Evolutionary conservation across 805 yeast species (phyloP).

Genomic region (Lachancea thermotolerans): DNA sequence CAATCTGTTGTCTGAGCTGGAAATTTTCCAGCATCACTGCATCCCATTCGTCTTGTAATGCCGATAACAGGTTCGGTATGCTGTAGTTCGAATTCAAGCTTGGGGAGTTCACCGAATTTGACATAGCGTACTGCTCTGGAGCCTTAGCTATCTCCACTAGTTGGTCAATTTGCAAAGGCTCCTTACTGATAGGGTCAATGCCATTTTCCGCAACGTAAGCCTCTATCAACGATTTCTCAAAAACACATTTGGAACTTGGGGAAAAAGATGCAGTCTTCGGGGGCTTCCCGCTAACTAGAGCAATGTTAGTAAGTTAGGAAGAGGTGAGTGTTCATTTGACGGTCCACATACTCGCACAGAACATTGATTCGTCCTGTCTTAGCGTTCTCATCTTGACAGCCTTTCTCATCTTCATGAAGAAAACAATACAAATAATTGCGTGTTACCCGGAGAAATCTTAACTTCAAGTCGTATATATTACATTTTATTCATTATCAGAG

Average conservation of each 20-base stretch:
- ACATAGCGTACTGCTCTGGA: slow-evolving; percentile 25
- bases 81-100: slow-evolving; percentile 36
- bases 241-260: slow-evolving; percentile 59
- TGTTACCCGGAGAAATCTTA: too few relatives aligned
- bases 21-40: slow-evolving; percentile 76
- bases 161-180: slow-evolving; percentile 52
- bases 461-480: too few relatives aligned
- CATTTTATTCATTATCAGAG: too few relatives aligned
- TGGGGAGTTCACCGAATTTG: slow-evolving; percentile 36
- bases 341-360: slow-evolving; percentile 23
- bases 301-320: not conserved
- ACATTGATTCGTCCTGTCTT: slow-evolving; percentile 13
- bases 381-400: not conserved
- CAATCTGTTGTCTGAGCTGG: slow-evolving; percentile 64
- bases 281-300: slow-evolving; percentile 58
- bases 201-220: slow-evolving; percentile 59
- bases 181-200: slow-evolving; percentile 69
- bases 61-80: slow-evolving; percentile 68
- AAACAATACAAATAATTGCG: too few relatives aligned
- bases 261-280: slow-evolving; percentile 72
- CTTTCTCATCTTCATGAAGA: not conserved
- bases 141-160: slow-evolving; percentile 39
- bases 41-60: slow-evolving; percentile 88
- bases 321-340: not conserved
- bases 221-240: slow-evolving; percentile 55